phyloP scores from a whole-genome alignment of 2,329 filamentous ascomycete species.

The Hymenoscyphus occultus region DNA sequence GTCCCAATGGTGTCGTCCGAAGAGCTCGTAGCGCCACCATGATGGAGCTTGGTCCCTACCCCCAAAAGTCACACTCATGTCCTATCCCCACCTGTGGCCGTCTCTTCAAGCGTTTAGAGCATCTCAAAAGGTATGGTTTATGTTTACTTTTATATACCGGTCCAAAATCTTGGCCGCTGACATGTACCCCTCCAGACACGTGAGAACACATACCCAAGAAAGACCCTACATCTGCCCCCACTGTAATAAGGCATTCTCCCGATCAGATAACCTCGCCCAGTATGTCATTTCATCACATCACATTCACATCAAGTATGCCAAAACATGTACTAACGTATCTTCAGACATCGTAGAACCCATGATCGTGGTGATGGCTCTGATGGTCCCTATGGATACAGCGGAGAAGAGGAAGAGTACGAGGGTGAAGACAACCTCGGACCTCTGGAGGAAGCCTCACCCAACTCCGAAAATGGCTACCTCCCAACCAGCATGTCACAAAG shows the following conservation, averaged over 20 bases:
- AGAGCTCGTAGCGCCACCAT: slow-evolving; percentile 91
- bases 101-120: slow-evolving; percentile 97
- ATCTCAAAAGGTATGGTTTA: slow-evolving; percentile 87
- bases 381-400: slow-evolving; percentile 57
- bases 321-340: slow-evolving; percentile 28
- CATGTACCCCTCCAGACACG: slow-evolving; percentile 68
- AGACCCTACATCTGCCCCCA: slow-evolving; percentile 96
- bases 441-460: slow-evolving; percentile 74
- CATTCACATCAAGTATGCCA: slow-evolving; percentile 21
- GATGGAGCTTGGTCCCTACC: slow-evolving; percentile 94
- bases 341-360: slow-evolving; percentile 72
- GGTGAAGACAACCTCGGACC: slow-evolving; percentile 83
- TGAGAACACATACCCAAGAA: slow-evolving; percentile 98
- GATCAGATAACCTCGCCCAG: slow-evolving; percentile 98
- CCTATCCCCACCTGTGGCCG: slow-evolving; percentile 98
- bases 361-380: slow-evolving; percentile 71
- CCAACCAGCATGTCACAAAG: slow-evolving; percentile 30
- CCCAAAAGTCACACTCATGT: slow-evolving; percentile 97
- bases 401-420: slow-evolving; percentile 75
- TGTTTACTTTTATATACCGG: slow-evolving; percentile 38
- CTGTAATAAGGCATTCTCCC: slow-evolving; percentile 98
- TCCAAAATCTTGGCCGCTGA: slow-evolving; percentile 47
- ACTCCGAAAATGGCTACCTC: slow-evolving; percentile 64
- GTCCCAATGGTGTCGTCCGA: slow-evolving; percentile 74
- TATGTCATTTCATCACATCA: slow-evolving; percentile 48